Base-by-base conservation (phyloP, 2,329 filamentous ascomycete species). In the Fusarium sp. region DNA sequence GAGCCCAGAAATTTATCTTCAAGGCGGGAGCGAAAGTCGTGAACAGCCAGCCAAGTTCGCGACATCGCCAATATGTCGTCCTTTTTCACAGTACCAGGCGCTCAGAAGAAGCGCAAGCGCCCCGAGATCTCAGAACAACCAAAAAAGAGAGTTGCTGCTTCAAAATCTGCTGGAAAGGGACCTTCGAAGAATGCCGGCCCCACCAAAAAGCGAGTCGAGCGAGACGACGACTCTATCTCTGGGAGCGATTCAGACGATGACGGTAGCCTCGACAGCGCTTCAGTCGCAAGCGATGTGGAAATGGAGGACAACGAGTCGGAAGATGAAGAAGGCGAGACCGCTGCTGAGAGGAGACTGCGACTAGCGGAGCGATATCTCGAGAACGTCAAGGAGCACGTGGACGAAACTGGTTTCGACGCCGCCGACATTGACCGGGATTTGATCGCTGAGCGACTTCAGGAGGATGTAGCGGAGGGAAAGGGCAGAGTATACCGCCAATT, bases 321-420 rank as follows among this genome's bases (percentile, higher is more conserved):
- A n/a, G 88, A 89, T 65, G 92, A 93, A 65, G 92, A 93, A 66
- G 89, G 88, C 68, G 95, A 98, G 83, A 98, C 96, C 23, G 94
- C 92, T 2, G 94, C 93, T 36, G 94, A 97, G 77, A 91, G 93
- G 79, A 87, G 96, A 73, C 81, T 97, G 75, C 89, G 93, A 70
- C 86, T 99, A 30, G 96, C 96, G 31, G 93, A 98, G 81, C 89
- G 92, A 74, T 98, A 99, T 78, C 86, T 99, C 56, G 91, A 97
- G 56, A 97, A 97, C 77, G 89, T 97, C 66, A 89, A 91, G 74
- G 87, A 92, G 74, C 92, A 97, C 71, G 89, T 93, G 60, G 91
- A 97, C 72, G 91, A 93, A 69, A 73, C 76, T 46, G 96, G 94
- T 38, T 99, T 98, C 76, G 94, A 99, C 80, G 96, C 96, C 9